Evolutionary conservation across 2,329 filamentous ascomycete species (phyloP).

Genomic region (Ophiostoma sp.): DNA sequence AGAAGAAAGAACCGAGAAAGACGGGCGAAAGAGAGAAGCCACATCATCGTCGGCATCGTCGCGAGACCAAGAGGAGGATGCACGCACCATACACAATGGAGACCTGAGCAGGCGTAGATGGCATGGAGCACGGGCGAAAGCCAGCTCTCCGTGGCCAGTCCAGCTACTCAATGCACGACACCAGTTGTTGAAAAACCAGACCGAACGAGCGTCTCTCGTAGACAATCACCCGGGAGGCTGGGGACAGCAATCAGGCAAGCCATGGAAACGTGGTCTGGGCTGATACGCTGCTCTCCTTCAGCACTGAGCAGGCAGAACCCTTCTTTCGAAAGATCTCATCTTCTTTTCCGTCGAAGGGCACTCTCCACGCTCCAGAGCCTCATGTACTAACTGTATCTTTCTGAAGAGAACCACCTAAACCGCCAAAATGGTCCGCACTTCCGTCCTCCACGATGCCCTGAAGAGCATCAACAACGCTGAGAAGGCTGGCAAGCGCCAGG

Average conservation of each 20-base stretch:
- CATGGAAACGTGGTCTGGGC: slow-evolving; percentile 16
- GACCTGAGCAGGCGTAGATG: slow-evolving; percentile 11
- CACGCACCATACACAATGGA: neutral
- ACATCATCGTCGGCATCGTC: neutral
- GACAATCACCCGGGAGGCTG: slow-evolving; percentile 41
- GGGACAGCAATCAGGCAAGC: slow-evolving; percentile 54
- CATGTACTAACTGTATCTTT: slow-evolving; percentile 53
- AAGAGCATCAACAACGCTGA: slow-evolving; percentile 99
- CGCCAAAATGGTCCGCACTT: slow-evolving; percentile 97
- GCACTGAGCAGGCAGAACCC: slow-evolving; percentile 66
- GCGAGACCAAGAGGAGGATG: neutral
- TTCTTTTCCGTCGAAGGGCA: slow-evolving; percentile 47
- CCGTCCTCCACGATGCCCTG: slow-evolving; percentile 98
- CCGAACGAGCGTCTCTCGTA: slow-evolving; percentile 17
- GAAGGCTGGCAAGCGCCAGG: slow-evolving; percentile 99
- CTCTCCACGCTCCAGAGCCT: slow-evolving; percentile 61
- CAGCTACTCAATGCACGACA: slow-evolving; percentile 6
- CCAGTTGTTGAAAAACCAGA: slow-evolving; percentile 15
- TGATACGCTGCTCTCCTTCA: slow-evolving; percentile 61
- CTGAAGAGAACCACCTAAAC: slow-evolving; percentile 41
- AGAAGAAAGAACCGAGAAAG: slow-evolving; percentile 20
- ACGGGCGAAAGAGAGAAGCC: slow-evolving; percentile 5
- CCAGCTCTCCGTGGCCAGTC: neutral
- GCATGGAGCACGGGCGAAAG: neutral
- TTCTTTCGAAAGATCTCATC: slow-evolving; percentile 36